phyloP scores from a whole-genome alignment of 2,329 filamentous ascomycete genomes.

The Boeremia lycopersici region DNA sequence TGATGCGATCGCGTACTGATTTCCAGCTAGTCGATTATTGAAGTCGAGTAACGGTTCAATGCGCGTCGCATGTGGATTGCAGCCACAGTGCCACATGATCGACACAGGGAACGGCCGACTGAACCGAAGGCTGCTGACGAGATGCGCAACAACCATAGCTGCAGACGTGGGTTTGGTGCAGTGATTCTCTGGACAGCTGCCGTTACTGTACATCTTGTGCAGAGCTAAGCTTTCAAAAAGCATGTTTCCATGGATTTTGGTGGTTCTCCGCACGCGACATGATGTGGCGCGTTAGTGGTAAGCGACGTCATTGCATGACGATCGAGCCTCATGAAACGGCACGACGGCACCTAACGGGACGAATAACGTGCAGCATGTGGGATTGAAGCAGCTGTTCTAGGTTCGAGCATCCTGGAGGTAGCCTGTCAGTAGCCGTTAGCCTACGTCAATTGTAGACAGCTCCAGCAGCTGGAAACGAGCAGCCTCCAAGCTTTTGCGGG shows the following conservation, averaged over 20 bases:
- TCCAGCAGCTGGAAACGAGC: slow-evolving; percentile 8
- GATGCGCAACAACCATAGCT: background rate
- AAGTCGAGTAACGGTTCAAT: background rate
- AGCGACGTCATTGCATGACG: slow-evolving; percentile 29
- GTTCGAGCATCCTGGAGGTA: slow-evolving; percentile 9
- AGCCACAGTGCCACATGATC: background rate
- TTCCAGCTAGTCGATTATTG: background rate
- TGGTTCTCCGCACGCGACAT: slow-evolving; percentile 23
- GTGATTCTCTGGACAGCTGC: background rate
- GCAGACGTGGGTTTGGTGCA: background rate
- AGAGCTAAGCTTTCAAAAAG: background rate
- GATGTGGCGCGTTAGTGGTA: slow-evolving; percentile 18
- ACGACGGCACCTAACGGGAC: slow-evolving; percentile 24
- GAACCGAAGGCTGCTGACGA: slow-evolving; percentile 1
- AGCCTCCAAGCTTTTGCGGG: slow-evolving; percentile 18
- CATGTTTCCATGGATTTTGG: background rate
- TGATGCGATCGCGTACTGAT: background rate
- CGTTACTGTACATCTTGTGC: background rate
- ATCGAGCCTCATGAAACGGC: slow-evolving; percentile 24
- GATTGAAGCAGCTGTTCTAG: slow-evolving; percentile 16
- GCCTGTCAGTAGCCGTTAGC: slow-evolving; percentile 15
- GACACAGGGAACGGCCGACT: slow-evolving; percentile 1
- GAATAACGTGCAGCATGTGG: slow-evolving; percentile 24
- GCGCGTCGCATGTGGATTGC: slow-evolving; percentile 12
- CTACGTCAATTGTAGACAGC: slow-evolving; percentile 33